A percentile compares a stretch with the other conserved stretches of the same genome.
Evolutionary conservation across 352 stramenopile species (phyloP).

Genomic region (Salisapilia sapeloensis): DNA sequence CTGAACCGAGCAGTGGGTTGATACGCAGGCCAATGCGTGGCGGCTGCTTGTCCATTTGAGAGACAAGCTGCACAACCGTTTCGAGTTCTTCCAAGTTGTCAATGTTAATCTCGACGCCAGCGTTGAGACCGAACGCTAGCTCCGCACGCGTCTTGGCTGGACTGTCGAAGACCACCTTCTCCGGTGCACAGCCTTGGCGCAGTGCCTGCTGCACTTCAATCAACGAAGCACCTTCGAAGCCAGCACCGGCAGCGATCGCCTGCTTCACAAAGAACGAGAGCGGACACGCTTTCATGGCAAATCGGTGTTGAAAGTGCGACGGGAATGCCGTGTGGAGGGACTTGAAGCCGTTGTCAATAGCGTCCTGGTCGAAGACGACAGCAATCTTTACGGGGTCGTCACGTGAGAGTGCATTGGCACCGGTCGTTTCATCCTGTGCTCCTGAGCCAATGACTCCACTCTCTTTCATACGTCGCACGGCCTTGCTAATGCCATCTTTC

Average conservation of each 20-base stretch:
- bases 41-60: conserved; percentile 79
- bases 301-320: conserved; percentile 74
- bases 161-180: conserved; percentile 85
- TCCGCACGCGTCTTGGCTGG: conserved; percentile 86
- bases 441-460: conserved; percentile 17
- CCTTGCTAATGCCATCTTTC: conserved; percentile 29
- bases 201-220: conserved; percentile 71
- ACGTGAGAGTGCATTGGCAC: conserved; percentile 4
- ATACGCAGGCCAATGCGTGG: conserved; percentile 80
- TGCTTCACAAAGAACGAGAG: conserved; percentile 73
- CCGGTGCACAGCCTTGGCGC: conserved; percentile 38
- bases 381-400: conserved; percentile 35
- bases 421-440: conserved; percentile 1
- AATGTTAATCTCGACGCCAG: conserved; percentile 80
- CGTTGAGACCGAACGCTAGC: conserved; percentile 65
- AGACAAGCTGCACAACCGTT: conserved; percentile 62
- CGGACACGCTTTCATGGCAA: conserved; percentile 81
- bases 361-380: conserved; percentile 72
- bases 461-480: conserved; percentile 37
- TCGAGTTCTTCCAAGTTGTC: conserved; percentile 85
- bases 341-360: conserved; percentile 75
- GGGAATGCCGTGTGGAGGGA: conserved; percentile 64
- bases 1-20: conserved; percentile 81
- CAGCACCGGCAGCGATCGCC: conserved; percentile 60
- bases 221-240: conserved; percentile 70